A percentile compares a stretch with the other conserved stretches of the same genome.
phyloP scores from a whole-genome alignment of 352 stramenopile species.

The Globisporangium orthogonon region DNA sequence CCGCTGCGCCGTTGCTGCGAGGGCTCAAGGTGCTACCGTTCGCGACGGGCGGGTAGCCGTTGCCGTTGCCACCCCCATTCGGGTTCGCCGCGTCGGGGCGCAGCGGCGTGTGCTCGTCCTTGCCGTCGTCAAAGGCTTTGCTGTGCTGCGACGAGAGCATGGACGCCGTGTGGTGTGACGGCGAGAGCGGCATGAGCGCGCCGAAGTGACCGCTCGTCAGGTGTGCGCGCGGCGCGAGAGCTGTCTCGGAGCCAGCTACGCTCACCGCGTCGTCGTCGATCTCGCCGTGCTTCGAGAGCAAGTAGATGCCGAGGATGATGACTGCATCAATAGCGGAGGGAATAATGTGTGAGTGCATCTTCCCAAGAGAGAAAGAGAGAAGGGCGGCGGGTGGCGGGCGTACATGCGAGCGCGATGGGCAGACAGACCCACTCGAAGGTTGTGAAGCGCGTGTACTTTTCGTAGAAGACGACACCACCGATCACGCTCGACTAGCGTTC shows the following conservation, averaged over 20 bases:
- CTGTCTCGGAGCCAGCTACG: slow-evolving; percentile 16
- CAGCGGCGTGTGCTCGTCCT: slow-evolving; percentile 39
- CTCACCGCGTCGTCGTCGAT: slow-evolving; percentile 25
- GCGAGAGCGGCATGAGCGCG: slow-evolving; percentile 75
- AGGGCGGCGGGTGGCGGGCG: slow-evolving; percentile 9
- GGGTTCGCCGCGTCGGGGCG: slow-evolving; percentile 9
- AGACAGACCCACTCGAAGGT: slow-evolving; percentile 79
- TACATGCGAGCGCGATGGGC: slow-evolving; percentile 70
- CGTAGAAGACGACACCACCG: slow-evolving; percentile 79
- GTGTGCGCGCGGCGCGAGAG: slow-evolving; percentile 26
- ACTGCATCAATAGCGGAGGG: slow-evolving; percentile 22
- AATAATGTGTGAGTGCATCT: not conserved
- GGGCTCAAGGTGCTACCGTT: not conserved
- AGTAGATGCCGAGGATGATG: slow-evolving; percentile 81
- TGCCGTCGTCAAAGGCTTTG: slow-evolving; percentile 32
- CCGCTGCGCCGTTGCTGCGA: not conserved
- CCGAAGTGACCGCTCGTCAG: slow-evolving; percentile 70
- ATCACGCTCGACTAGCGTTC: slow-evolving; percentile 65
- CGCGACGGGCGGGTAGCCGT: slow-evolving; percentile 2
- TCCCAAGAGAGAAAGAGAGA: too few species aligned
- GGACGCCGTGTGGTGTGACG: slow-evolving; percentile 35
- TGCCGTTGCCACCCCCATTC: not conserved
- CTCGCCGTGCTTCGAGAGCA: slow-evolving; percentile 72
- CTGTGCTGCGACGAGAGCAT: slow-evolving; percentile 30
- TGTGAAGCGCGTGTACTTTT: slow-evolving; percentile 77